Evolutionary conservation across 345 rosid genomes (phyloP).

Genomic region (Salix suchowensis): DNA sequence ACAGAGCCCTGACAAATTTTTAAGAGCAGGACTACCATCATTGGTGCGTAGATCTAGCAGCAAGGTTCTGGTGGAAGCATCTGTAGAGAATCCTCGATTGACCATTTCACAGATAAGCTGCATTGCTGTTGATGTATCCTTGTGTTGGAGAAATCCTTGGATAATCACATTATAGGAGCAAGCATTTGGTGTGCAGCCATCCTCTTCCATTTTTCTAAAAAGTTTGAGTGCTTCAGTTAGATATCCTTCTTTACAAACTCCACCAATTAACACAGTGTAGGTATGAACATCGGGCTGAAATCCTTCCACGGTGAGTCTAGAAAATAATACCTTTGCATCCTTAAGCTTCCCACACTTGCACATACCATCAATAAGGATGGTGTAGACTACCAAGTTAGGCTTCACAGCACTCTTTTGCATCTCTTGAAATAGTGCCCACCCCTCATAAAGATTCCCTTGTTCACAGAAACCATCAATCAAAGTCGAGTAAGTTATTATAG

Average conservation of each 20-base stretch:
- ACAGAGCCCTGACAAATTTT: not conserved
- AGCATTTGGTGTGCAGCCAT: not conserved
- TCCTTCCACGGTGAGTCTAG: slow-evolving; percentile 20
- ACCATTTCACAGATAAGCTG: not conserved
- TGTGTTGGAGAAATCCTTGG: not conserved
- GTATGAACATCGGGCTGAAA: slow-evolving; percentile 26
- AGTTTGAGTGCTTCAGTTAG: not conserved
- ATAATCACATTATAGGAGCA: not conserved
- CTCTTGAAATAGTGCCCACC: too few relatives aligned
- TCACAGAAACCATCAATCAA: too few relatives aligned
- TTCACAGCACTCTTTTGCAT: too few relatives aligned
- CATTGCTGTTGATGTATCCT: not conserved
- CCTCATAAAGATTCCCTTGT: too few relatives aligned
- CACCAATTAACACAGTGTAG: slow-evolving; percentile 24
- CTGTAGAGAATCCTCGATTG: not conserved
- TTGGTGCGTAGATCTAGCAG: not conserved
- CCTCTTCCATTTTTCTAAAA: slow-evolving; percentile 3
- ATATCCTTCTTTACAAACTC: slow-evolving; percentile 17
- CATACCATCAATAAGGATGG: not conserved
- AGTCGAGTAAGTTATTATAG: too few relatives aligned
- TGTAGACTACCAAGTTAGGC: too few relatives aligned
- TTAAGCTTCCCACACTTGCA: not conserved
- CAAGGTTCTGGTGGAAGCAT: not conserved
- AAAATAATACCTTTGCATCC: not conserved
- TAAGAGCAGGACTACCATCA: not conserved